Percentiles rank a stretch among this genome's conserved stretches.
Conservation (phyloP, 2,329 filamentous ascomycete genomes). For the Ramichloridium luteum region DNA sequence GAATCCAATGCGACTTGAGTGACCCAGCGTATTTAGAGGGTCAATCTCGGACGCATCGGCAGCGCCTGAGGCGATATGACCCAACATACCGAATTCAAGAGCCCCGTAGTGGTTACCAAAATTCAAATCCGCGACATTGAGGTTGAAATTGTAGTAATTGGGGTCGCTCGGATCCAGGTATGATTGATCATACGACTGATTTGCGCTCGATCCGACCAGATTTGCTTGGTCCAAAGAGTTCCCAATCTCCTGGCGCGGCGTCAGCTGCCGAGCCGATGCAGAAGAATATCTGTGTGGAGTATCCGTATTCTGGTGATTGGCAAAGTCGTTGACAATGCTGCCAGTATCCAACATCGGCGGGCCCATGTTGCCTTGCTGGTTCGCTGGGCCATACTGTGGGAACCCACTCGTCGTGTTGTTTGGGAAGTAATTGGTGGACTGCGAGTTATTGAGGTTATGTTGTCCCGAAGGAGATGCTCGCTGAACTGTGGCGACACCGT, state of each 20-base stretch:
- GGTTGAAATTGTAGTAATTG: conserved; percentile 75
- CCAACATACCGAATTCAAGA: conserved; percentile 89
- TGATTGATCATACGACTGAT: conserved; percentile 38
- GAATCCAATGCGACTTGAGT: conserved; percentile 18
- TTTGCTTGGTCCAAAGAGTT: conserved; percentile 36
- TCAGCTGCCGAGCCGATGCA: conserved; percentile 37
- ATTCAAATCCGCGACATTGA: conserved; percentile 77
- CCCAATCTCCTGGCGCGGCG: conserved; percentile 33
- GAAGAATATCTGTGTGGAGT: conserved; percentile 63
- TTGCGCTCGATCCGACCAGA: conserved; percentile 26
- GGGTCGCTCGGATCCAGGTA: conserved; percentile 88
- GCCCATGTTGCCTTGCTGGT: conserved; percentile 26
- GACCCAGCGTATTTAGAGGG: conserved; percentile 20
- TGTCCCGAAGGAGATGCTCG: not conserved
- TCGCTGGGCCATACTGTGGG: conserved; percentile 24
- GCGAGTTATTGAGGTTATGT: conserved; percentile 15
- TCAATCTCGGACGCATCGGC: conserved; percentile 25
- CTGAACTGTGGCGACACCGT: conserved; percentile 8
- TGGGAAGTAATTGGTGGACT: conserved; percentile 33
- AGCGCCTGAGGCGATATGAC: conserved; percentile 90
- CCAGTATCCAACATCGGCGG: conserved; percentile 31
- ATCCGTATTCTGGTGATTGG: conserved; percentile 41
- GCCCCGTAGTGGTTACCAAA: conserved; percentile 96
- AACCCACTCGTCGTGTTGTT: conserved; percentile 29
- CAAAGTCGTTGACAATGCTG: conserved; percentile 40